A percentile compares a stretch with the other conserved stretches of the same genome.
These are phyloP conservation scores for Vaccinium vitisidaea DNA, from an alignment of 148 eudicot species.

Conservation along the genomic window DNA sequence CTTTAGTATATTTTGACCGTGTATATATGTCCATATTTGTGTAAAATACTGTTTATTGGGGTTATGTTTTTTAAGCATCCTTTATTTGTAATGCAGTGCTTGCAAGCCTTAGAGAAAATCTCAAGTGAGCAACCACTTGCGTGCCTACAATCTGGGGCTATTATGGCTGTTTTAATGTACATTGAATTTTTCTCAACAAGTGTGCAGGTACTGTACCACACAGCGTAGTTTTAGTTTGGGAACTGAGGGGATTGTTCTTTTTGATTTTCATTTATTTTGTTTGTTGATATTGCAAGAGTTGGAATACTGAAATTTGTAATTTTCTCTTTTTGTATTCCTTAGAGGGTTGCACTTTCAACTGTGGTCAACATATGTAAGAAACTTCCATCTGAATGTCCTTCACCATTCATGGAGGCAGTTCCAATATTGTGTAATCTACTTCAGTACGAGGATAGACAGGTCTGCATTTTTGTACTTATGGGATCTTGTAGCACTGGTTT, in stretches of 20 bases:
- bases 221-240: background rate
- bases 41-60: background rate
- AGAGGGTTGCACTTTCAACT: constrained; percentile 90
- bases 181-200: constrained; percentile 91
- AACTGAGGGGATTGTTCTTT: background rate
- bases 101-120: constrained; percentile 96
- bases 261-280: background rate
- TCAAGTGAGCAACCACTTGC: constrained; percentile 77
- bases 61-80: background rate
- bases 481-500: background rate
- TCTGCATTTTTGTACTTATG: constrained; percentile 24
- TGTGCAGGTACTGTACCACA: constrained; percentile 55
- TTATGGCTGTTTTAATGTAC: constrained; percentile 73
- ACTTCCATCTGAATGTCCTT: constrained; percentile 67
- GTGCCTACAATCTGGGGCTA: constrained; percentile 83
- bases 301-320: constrained; percentile 8
- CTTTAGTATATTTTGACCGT: background rate
- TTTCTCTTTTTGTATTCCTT: constrained; percentile 12
- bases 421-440: constrained; percentile 85
- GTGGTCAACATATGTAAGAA: constrained; percentile 85
- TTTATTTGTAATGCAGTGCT: constrained; percentile 59
- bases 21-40: background rate
- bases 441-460: constrained; percentile 89
- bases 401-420: constrained; percentile 78
- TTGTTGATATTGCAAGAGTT: background rate